These are phyloP conservation scores for Pythium scleroteichum DNA, from an alignment of 352 stramenopile species.

Conservation along the genomic window DNA sequence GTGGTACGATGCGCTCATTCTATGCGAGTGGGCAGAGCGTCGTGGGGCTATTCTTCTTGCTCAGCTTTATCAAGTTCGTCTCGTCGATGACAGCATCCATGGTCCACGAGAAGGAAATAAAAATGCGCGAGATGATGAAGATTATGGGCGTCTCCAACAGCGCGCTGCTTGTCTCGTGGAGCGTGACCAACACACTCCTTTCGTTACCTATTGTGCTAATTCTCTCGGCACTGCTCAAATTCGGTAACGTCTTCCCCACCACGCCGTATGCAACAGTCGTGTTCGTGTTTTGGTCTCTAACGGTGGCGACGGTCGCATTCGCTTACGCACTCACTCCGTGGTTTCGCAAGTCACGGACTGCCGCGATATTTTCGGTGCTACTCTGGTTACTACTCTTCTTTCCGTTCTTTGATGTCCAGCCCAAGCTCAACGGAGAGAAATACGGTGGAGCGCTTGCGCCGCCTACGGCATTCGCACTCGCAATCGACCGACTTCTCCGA, in stretches of 20 bases:
- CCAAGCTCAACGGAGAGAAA: constrained; percentile 31
- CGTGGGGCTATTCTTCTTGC: constrained; percentile 42
- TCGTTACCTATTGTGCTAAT: constrained; percentile 37
- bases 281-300: constrained; percentile 66
- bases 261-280: constrained; percentile 59
- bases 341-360: constrained; percentile 69
- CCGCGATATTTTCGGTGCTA: constrained; percentile 61
- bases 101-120: constrained; percentile 82
- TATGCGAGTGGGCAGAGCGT: constrained; percentile 47
- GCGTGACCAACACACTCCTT: constrained; percentile 47
- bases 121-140: constrained; percentile 80
- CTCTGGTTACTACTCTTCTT: constrained; percentile 78
- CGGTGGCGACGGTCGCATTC: constrained; percentile 61
- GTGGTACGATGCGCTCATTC: constrained; percentile 37
- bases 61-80: constrained; percentile 55
- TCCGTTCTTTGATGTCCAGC: constrained; percentile 66
- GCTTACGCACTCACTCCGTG: constrained; percentile 66
- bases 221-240: constrained; percentile 45
- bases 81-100: constrained; percentile 69
- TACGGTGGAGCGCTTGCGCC: constrained; percentile 58
- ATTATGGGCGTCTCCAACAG: constrained; percentile 77
- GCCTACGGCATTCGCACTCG: constrained; percentile 67
- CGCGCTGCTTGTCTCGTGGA: constrained; percentile 66
- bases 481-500: constrained; percentile 58
- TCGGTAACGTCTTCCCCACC: constrained; percentile 62